Evolutionary conservation across 768 basidiomycete genomes (phyloP), one percentile per base, ranked within the genome.

Genomic region (Naganishia vaughanmartiniae): DNA sequence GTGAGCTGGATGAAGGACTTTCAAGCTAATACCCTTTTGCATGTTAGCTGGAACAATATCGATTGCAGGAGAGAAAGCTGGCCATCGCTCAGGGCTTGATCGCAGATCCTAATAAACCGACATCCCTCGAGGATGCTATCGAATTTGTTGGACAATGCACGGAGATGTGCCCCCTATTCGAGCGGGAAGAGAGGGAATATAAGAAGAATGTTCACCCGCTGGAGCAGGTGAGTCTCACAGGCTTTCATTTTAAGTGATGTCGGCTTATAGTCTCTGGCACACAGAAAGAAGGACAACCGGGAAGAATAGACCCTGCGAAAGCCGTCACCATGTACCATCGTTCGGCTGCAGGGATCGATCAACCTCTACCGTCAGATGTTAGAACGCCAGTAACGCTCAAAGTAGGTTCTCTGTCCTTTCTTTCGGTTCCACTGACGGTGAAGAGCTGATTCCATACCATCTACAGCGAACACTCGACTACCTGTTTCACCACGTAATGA

Each of bases 311-410:
- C 77, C 92, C 92, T 73, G 84, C 84, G 48, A 88, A 89, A 63
- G 94, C 94, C 0, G 95, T 98, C 54, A 96, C 97, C 78, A 90
- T 89, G 78, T 99, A 93, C 80, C 92, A 95, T 79, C 90, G 95
- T 24, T 93, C 92, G 4, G 91, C 92, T 17, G 84, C 84, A 2
- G 94, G 94, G 30, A 92, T 95, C 84, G 90, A 94, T 81, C 88
- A 88, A 73, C 76, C 79, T 0, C 76, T 96, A 0, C 94, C 95
- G 1, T 93, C 92, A 0, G 95, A 99, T 79, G 84, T 99, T 57
- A 87, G 95, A 21, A 93, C 94, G 10, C 93, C 94, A 0, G 82
- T 81, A 24, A 86, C 96, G 31, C 87, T 98, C 67, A 89, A 89
- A 83, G 90, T 90, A 45, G 58, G 82, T 71, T 5, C 7, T 1